Conservation (phyloP, 352 stramenopile species). For the Phytopythium montanum region DNA sequence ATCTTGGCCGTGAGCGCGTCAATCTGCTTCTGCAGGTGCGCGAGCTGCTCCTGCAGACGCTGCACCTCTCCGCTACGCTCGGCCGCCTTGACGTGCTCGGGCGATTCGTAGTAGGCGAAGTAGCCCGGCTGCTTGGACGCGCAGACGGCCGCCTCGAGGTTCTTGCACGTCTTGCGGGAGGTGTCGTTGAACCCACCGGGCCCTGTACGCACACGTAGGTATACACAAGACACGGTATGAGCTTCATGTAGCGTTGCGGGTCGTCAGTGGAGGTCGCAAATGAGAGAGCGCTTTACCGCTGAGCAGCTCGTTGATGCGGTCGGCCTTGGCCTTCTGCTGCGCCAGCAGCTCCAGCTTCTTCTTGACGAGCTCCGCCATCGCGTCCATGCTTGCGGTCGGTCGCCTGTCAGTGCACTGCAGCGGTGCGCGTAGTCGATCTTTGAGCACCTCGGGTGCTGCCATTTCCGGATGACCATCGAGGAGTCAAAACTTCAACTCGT, state of each 20-base stretch:
- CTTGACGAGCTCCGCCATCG: constrained; percentile 57
- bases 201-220: constrained; percentile 15
- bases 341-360: constrained; percentile 77
- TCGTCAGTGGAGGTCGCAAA: not conserved
- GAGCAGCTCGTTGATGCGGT: constrained; percentile 57
- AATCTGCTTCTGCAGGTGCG: constrained; percentile 69
- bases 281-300: constrained; percentile 26
- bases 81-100: constrained; percentile 48
- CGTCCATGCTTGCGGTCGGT: constrained; percentile 19
- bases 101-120: constrained; percentile 69
- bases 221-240: not conserved
- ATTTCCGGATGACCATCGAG: not conserved
- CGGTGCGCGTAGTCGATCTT: too few species aligned
- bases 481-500: too few species aligned
- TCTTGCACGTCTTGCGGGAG: constrained; percentile 77
- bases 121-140: constrained; percentile 71
- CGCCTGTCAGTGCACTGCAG: not conserved
- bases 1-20: constrained; percentile 62
- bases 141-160: constrained; percentile 72
- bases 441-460: not conserved
- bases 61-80: constrained; percentile 56
- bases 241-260: not conserved
- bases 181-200: constrained; percentile 68
- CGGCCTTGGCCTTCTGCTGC: constrained; percentile 59
- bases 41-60: constrained; percentile 50